Percentiles rank a stretch among this genome's conserved stretches.
phyloP scores from a whole-genome alignment of 2,329 filamentous ascomycete genomes.

The Leptographium flavum region DNA sequence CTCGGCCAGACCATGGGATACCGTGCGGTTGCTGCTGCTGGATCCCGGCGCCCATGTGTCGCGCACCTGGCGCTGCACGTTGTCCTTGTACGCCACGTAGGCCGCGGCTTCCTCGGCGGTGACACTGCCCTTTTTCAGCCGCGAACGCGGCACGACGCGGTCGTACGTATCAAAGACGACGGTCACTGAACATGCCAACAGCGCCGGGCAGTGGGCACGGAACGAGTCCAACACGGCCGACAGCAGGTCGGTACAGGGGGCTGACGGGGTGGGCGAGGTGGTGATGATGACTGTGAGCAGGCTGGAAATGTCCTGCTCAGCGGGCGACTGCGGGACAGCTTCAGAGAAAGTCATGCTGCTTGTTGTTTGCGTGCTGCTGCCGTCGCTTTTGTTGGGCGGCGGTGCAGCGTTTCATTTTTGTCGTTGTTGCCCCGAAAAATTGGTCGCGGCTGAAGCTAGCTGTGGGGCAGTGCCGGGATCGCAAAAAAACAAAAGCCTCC shows the following conservation, averaged over 20 bases:
- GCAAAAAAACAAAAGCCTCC: no score
- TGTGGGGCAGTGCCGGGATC: no score
- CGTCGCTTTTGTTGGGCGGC: no score
- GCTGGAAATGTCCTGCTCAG: conserved; percentile 1
- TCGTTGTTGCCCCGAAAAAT: no score
- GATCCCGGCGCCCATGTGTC: background rate
- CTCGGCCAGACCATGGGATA: conserved; percentile 24
- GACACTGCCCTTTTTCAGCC: conserved; percentile 39
- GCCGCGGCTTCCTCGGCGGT: conserved; percentile 27
- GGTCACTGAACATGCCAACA: conserved; percentile 29
- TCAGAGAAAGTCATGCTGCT: no score
- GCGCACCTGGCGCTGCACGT: conserved; percentile 28
- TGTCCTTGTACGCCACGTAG: conserved; percentile 30
- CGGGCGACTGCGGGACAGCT: background rate
- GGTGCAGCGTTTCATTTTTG: no score
- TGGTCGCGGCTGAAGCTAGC: no score
- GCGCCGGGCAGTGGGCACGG: conserved; percentile 22
- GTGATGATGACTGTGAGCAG: conserved; percentile 33
- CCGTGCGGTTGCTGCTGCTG: background rate
- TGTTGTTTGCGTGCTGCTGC: no score
- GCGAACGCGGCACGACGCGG: conserved; percentile 24
- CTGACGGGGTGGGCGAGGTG: conserved; percentile 40
- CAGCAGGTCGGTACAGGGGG: conserved; percentile 37
- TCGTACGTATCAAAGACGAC: conserved; percentile 40
- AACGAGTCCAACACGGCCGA: conserved; percentile 31